Percentiles rank a stretch among this genome's conserved stretches.
Conservation (phyloP, 805 yeast genomes). For the Lipomyces japonicus region DNA sequence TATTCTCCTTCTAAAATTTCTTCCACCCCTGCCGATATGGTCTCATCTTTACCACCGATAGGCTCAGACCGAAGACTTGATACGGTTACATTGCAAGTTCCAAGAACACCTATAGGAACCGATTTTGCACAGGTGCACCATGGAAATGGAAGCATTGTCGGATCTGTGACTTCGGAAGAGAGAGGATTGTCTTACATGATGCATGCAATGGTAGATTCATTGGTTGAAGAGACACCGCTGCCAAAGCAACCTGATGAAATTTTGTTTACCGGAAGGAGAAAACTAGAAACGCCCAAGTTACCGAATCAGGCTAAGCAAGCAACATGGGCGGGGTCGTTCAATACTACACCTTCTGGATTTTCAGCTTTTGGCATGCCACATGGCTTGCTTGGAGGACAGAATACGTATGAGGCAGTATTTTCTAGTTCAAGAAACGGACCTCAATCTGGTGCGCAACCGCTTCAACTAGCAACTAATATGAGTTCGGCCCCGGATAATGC, state of each 20-base stretch:
- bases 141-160: neutral
- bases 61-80: neutral
- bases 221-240: constrained; percentile 14
- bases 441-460: too few species aligned
- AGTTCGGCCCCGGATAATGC: too few species aligned
- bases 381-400: too few species aligned
- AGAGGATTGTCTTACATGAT: constrained; percentile 17
- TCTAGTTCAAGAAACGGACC: too few species aligned
- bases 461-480: too few species aligned
- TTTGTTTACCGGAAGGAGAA: neutral
- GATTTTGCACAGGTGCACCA: neutral
- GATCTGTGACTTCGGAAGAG: neutral
- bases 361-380: too few species aligned
- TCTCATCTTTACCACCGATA: constrained; percentile 5
- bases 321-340: too few species aligned
- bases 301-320: too few species aligned
- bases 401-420: too few species aligned
- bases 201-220: constrained; percentile 26
- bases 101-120: neutral
- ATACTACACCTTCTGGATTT: too few species aligned
- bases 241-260: neutral
- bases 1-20: constrained; percentile 3
- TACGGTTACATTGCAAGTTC: neutral
- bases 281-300: too few species aligned
- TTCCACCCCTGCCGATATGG: constrained; percentile 4